These are phyloP conservation scores for Saposhnikovia divaricata DNA, from an alignment of 129 eudicot species.

Conservation along the genomic window DNA sequence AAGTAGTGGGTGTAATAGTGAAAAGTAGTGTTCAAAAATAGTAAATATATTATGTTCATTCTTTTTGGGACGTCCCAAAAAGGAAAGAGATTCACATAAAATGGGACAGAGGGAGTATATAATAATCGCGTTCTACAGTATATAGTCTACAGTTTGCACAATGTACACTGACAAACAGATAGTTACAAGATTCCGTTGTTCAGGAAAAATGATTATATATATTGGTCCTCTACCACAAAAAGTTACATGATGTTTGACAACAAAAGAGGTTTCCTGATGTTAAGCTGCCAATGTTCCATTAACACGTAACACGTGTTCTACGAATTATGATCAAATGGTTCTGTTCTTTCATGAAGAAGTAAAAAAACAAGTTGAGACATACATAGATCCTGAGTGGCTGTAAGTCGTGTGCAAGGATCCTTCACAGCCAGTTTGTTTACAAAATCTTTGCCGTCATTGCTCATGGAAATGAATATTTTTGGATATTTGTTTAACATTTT, in stretches of 20 bases:
- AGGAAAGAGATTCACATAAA: too few relatives aligned
- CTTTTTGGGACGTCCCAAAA: too few relatives aligned
- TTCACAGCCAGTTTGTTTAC: slow-evolving; percentile 81
- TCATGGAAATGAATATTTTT: too few relatives aligned
- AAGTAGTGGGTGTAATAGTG: too few relatives aligned
- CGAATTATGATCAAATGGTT: too few relatives aligned
- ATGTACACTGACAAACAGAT: neutral
- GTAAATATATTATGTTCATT: too few relatives aligned
- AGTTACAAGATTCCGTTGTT: neutral
- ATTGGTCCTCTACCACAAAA: neutral
- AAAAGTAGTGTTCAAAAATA: too few relatives aligned
- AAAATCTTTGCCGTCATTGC: too few relatives aligned
- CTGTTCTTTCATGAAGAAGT: too few relatives aligned
- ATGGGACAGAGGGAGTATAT: too few relatives aligned
- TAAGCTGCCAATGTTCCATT: neutral
- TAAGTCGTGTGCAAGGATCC: slow-evolving; percentile 91
- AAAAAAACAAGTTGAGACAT: slow-evolving; percentile 26
- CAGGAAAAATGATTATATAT: neutral
- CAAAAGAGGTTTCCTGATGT: neutral
- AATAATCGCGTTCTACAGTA: neutral
- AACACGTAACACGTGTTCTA: neutral
- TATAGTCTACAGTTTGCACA: neutral
- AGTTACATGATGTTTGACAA: neutral
- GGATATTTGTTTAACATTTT: too few relatives aligned
- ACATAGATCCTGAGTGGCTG: slow-evolving; percentile 99